Base-by-base conservation (phyloP, 495 filamentous ascomycete species). In the Aspergillus conjunctus region DNA sequence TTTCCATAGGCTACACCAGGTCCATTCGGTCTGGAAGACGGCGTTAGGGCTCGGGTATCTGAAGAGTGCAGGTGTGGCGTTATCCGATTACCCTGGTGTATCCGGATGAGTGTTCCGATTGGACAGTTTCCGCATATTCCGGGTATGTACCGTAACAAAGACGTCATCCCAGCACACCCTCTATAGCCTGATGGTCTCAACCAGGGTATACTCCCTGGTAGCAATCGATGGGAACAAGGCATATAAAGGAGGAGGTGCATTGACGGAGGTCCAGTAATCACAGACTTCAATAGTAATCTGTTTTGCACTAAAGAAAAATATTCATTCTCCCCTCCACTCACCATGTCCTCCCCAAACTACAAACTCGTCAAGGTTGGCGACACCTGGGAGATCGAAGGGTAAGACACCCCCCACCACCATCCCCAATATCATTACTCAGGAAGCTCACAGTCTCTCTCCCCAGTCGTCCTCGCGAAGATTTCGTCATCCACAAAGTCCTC, bases 401-500 rank as follows among this genome's bases (percentile, higher is more conserved):
- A 46, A 22, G 21, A 43, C n/a, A 31, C 5, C 32, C 12, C 12
- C n/a, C 15, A 31, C 45, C n/a, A 54, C 15, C n/a, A 20, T 44
- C 18, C 10, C 18, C 39, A n/a, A 31, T 48, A n/a, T 45, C 39
- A 31, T 30, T 30, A 4, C 12, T 30, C 51, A 17, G 44, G 15
- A n/a, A 17, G 14, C 46, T 51, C 18, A 58, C 10, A 15, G 10
- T 12, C 21, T 33, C 3, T 41, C 20, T 46, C n/a, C 3, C 37
- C 37, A 71, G 69, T 20, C 63, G 69, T 14, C 73, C 72, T n/a
- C 60, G 65, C 50, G 66, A 68, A 51, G 54, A 43, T 39, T 60
- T 72, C 58, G 51, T 58, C 20, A 60, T 75, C 44, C 48, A 66
- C 60, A 62, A 66, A 54, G 60, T 59, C n/a, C 68, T 72, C 59